Conservation (phyloP, 2,329 filamentous ascomycete species). For the Aureobasidium musti region DNA sequence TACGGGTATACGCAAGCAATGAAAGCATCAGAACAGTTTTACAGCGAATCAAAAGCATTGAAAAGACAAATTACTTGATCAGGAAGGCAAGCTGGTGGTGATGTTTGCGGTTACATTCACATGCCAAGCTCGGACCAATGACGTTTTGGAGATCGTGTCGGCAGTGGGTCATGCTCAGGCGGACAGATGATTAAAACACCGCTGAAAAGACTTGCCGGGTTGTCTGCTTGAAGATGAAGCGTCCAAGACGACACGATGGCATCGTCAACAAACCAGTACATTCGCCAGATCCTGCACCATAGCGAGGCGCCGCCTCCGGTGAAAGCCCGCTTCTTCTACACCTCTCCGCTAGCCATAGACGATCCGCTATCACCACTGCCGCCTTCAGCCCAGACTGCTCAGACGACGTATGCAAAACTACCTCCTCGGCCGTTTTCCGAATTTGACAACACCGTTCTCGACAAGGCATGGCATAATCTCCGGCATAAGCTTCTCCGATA, state of each 20-base stretch:
- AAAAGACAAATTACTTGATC: neutral
- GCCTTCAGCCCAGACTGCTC: conserved; percentile 36
- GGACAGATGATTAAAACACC: conserved; percentile 13
- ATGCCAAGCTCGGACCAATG: conserved; percentile 18
- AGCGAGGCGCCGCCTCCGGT: conserved; percentile 42
- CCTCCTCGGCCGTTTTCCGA: conserved; percentile 44
- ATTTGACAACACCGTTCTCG: conserved; percentile 43
- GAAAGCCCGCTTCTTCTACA: conserved; percentile 44
- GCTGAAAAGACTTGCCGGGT: neutral
- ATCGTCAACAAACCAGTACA: conserved; percentile 46
- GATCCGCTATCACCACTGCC: conserved; percentile 45
- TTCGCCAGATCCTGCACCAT: conserved; percentile 49
- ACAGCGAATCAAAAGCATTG: neutral
- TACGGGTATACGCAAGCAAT: conserved; percentile 1
- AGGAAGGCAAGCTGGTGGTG: conserved; percentile 8
- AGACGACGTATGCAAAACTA: conserved; percentile 34
- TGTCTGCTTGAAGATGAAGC: conserved; percentile 11
- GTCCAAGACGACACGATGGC: conserved; percentile 11
- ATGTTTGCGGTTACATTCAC: conserved; percentile 15
- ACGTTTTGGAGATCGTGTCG: neutral
- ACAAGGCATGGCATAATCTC: conserved; percentile 43
- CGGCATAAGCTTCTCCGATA: conserved; percentile 40
- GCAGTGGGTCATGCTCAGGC: conserved; percentile 23
- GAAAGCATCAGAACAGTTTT: conserved; percentile 5
- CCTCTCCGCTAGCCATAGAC: conserved; percentile 42